These are phyloP conservation scores for Nyctanthes arbortristis DNA, from an alignment of 257 asterid genomes.

Conservation along the genomic window DNA sequence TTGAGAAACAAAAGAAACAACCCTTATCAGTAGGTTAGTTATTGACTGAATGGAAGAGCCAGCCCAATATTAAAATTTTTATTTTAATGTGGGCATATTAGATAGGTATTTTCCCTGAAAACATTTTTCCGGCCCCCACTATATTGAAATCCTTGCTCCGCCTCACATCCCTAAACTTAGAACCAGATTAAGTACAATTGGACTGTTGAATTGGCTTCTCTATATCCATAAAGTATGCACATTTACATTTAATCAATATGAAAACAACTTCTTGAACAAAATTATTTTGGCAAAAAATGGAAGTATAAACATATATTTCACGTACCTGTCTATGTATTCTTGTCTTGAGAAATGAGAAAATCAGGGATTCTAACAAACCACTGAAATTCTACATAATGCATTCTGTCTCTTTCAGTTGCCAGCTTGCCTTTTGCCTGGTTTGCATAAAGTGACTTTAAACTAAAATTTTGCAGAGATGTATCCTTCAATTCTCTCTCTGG, in stretches of 20 bases:
- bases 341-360: not conserved
- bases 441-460: not conserved
- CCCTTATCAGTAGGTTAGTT: not conserved
- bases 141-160: too few relatives aligned
- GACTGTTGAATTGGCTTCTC: not conserved
- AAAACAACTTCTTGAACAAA: not conserved
- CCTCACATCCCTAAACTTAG: too few relatives aligned
- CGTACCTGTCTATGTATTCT: not conserved
- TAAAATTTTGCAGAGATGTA: conserved; percentile 48
- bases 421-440: conserved; percentile 1
- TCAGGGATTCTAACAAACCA: not conserved
- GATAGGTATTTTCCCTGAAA: too few relatives aligned
- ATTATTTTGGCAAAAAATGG: not conserved
- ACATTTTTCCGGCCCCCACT: too few relatives aligned
- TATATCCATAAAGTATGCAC: not conserved
- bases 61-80: too few relatives aligned
- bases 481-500: conserved; percentile 65
- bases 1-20: not conserved
- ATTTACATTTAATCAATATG: not conserved
- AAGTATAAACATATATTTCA: not conserved
- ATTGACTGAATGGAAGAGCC: not conserved
- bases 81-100: too few relatives aligned
- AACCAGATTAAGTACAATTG: not conserved
- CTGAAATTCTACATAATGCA: not conserved
- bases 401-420: not conserved